A percentile compares a stretch with the other conserved stretches of the same genome.
Conservation (phyloP, 345 rosid species). For the Eucalyptus curtisii region DNA sequence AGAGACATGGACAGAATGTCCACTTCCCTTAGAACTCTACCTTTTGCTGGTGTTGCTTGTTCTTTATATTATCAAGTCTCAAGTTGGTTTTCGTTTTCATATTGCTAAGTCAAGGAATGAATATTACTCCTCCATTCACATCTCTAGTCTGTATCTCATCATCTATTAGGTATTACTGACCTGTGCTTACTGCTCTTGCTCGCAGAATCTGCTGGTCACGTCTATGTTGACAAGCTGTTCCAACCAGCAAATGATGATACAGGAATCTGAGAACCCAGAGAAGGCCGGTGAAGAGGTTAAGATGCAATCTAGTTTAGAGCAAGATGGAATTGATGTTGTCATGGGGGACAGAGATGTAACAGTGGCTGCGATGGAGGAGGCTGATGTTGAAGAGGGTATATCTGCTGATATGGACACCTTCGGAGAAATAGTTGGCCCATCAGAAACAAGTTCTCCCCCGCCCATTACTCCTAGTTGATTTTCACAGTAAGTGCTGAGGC, state of each 20-base stretch:
- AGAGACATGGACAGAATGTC: neutral
- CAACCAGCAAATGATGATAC: conserved; percentile 23
- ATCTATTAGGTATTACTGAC: neutral
- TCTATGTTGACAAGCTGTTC: conserved; percentile 41
- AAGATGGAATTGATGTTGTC: conserved; percentile 57
- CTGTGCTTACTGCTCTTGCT: neutral
- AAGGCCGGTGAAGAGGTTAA: conserved; percentile 13
- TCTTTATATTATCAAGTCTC: neutral
- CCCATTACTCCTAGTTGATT: conserved; percentile 15
- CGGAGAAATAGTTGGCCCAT: conserved; percentile 34
- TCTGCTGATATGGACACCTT: conserved; percentile 59
- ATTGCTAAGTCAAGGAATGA: neutral
- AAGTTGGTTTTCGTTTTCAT: neutral
- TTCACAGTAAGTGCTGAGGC: neutral
- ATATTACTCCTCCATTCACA: neutral
- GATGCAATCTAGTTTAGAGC: conserved; percentile 10
- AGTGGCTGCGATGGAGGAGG: conserved; percentile 66
- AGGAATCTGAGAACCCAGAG: conserved; percentile 9
- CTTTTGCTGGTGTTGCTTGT: neutral
- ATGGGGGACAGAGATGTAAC: conserved; percentile 55
- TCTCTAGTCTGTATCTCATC: neutral
- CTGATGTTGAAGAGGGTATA: conserved; percentile 53
- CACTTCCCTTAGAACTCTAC: neutral
- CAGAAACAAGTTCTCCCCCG: conserved; percentile 35
- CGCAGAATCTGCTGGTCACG: conserved; percentile 77